Evolutionary conservation across 148 eudicot genomes (phyloP).

Genomic region (Talinum fruticosum): DNA sequence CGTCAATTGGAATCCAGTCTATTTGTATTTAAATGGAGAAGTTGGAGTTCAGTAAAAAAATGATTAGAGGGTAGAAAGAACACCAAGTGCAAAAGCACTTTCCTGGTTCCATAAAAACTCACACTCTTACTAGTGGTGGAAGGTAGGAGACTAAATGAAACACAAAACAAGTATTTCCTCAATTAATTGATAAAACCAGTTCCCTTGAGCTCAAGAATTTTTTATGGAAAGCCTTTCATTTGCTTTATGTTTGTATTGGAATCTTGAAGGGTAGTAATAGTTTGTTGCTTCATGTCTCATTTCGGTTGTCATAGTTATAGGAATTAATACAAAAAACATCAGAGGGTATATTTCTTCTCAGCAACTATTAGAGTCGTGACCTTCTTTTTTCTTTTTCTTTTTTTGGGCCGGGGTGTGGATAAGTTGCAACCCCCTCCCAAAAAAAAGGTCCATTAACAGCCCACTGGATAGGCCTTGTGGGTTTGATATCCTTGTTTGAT

Average conservation of each 20-base stretch:
- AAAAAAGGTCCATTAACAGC: too few relatives aligned
- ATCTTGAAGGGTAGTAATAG: background rate
- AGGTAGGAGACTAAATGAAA: background rate
- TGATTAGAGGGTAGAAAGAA: background rate
- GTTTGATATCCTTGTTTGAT: background rate
- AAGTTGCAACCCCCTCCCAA: background rate
- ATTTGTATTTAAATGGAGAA: background rate
- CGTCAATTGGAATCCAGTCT: too few relatives aligned
- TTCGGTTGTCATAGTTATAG: background rate
- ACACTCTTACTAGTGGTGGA: background rate
- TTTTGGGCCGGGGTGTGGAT: background rate
- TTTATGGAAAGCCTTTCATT: background rate
- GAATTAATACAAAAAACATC: background rate
- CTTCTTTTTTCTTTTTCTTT: background rate
- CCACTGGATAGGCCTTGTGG: background rate
- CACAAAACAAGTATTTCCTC: background rate
- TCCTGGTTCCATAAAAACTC: background rate
- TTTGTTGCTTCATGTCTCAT: background rate
- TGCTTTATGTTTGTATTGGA: background rate
- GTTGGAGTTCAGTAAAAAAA: background rate
- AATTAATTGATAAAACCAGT: background rate
- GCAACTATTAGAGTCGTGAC: background rate
- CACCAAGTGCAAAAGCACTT: background rate
- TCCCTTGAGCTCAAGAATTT: background rate
- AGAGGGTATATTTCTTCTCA: background rate